Base-by-base conservation (phyloP, 371 early-diverging fungal species). In the Mucor plumbeus region DNA sequence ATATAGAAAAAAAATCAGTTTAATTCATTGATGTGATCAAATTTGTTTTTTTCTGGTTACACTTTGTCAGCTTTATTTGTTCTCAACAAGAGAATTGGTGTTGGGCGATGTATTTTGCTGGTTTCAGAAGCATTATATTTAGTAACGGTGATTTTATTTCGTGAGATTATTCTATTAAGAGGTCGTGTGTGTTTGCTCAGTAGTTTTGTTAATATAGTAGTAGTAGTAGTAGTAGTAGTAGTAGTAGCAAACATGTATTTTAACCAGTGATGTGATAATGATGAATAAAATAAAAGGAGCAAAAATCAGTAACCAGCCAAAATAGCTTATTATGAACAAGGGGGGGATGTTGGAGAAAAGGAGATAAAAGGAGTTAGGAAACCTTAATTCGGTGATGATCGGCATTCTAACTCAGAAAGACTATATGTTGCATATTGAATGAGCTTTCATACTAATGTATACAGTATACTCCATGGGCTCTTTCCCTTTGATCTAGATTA, bases 51-150 rank as follows among this genome's bases (percentile, higher is more conserved):
- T 50, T 26, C 1, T 43, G n/a, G 5, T 19, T 55, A 44, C 58
- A 35, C 21, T n/a, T 61, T 69, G 33, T 59, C 43, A 34, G 48
- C 21, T 10, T 33, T 39, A 61, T 41, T 56, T 59, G 65, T 64
- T 11, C 54, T 41, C 34, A 65, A 19, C 21, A 72, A 55, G 31
- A 72, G 43, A 59, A 72, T 65, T 26, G 73, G 73, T 14, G 68
- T 72, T 13, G 73, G 73, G 62, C 69, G 38, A 50, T 69, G 50
- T 13, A 67, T 34, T 26, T 40, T 11, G 11, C 64, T 36, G 15
- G 55, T 40, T 33, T 63, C 48, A 34, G 63, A 53, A 43, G 67
- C 57, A n/a, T 61, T 44, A 17, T 50, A n/a, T 19, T 60, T 48
- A 7, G 21, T 47, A 3, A 64, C 14, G 0, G 64, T 67, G 8